Percentiles rank a stretch among this genome's conserved stretches.
phyloP scores from a whole-genome alignment of 2,329 filamentous ascomycete species.

The Arthrobotrys pseudoclavata region DNA sequence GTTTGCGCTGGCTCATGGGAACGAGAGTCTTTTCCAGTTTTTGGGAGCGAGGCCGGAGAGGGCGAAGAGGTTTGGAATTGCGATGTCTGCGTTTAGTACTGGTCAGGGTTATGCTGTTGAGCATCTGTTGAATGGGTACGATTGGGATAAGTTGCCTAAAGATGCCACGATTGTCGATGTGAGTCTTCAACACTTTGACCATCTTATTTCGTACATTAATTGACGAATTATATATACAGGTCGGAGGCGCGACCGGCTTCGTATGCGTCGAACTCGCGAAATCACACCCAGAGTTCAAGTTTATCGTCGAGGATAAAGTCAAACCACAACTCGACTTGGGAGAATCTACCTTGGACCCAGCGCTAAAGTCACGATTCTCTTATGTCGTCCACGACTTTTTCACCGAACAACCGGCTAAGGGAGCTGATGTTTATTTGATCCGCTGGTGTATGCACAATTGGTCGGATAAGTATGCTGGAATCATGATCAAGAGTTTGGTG shows the following conservation, averaged over 20 bases:
- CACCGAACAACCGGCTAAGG: conserved; percentile 70
- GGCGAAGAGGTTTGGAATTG: conserved; percentile 71
- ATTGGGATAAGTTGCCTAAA: conserved; percentile 68
- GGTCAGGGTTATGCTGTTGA: conserved; percentile 72
- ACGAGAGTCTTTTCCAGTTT: conserved; percentile 65
- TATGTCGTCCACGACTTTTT: conserved; percentile 73
- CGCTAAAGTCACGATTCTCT: conserved; percentile 63
- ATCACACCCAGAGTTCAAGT: conserved; percentile 70
- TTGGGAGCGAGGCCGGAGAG: conserved; percentile 63
- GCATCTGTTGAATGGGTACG: conserved; percentile 71
- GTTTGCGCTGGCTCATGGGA: conserved; percentile 64
- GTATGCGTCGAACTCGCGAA: conserved; percentile 72
- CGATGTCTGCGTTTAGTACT: conserved; percentile 72
- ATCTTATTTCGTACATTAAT: not conserved
- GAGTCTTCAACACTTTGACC: not conserved
- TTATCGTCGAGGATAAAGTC: conserved; percentile 71
- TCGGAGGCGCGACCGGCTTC: conserved; percentile 73
- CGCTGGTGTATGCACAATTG: conserved; percentile 76
- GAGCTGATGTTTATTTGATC: conserved; percentile 73
- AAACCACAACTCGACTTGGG: conserved; percentile 54
- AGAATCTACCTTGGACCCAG: conserved; percentile 29
- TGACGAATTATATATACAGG: conserved; percentile 6
- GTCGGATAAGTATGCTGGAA: conserved; percentile 70
- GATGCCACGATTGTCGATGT: conserved; percentile 72
- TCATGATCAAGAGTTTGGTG: conserved; percentile 70